Conservation (phyloP, 176 grass and related monocot species). For the Thinopyrum elongatum region DNA sequence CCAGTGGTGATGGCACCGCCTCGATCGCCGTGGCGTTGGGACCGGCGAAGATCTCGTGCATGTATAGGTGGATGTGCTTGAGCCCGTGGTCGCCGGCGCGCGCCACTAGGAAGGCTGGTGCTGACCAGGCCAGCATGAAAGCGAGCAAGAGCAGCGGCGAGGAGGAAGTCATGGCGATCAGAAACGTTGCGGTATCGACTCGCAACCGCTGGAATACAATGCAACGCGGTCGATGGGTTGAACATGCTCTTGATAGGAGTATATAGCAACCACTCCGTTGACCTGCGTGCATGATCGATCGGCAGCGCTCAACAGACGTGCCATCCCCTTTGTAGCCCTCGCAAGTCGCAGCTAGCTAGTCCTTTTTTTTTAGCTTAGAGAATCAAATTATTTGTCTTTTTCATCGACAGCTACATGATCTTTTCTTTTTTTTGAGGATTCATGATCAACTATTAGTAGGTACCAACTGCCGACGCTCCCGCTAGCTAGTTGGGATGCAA, state of each 20-base stretch:
- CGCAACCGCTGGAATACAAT: background rate
- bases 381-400: no score
- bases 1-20: background rate
- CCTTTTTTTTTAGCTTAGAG: no score
- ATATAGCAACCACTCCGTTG: background rate
- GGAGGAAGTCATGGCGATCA: background rate
- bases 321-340: no score
- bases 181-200: background rate
- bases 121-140: background rate
- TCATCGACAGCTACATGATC: no score
- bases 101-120: background rate
- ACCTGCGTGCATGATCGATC: background rate
- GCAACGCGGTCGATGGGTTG: background rate
- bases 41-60: slow-evolving; percentile 22
- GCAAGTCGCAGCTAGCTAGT: no score
- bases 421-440: no score
- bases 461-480: no score
- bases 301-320: background rate
- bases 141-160: background rate
- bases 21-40: background rate
- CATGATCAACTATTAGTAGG: no score
- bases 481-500: no score
- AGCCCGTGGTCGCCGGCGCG: background rate
- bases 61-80: slow-evolving; percentile 20
- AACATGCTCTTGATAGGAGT: background rate